Conservation (phyloP, 352 stramenopile species). For the Phytophthora tentaculata region DNA sequence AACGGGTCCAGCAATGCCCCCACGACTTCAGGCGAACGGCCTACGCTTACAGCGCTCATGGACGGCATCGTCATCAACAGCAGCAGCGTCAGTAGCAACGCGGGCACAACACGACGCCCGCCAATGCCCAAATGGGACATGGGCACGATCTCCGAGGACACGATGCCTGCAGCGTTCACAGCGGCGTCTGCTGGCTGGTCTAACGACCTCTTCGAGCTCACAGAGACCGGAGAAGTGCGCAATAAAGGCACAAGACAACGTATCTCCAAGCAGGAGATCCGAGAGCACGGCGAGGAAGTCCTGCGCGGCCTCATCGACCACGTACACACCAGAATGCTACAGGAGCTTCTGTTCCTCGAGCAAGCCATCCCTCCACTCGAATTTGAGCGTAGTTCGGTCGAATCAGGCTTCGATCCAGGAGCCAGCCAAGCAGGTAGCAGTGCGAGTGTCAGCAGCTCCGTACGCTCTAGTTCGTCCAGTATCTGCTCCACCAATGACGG, state of each 20-base stretch:
- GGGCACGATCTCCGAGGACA: constrained; percentile 80
- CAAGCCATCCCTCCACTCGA: constrained; percentile 82
- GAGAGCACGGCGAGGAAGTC: constrained; percentile 73
- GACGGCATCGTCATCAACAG: constrained; percentile 46
- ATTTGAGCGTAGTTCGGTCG: constrained; percentile 55
- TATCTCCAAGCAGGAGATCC: constrained; percentile 81
- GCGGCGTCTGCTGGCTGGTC: constrained; percentile 52
- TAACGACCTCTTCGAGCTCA: constrained; percentile 68
- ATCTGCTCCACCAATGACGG: constrained; percentile 85
- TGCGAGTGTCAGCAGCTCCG: constrained; percentile 38
- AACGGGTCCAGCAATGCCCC: constrained; percentile 4
- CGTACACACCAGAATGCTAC: constrained; percentile 81
- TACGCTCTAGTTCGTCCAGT: constrained; percentile 78
- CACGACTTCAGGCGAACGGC: constrained; percentile 6
- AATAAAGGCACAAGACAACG: constrained; percentile 47
- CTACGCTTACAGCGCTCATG: constrained; percentile 47
- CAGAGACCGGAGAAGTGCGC: constrained; percentile 59
- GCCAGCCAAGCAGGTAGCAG: constrained; percentile 39
- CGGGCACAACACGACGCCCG: constrained; percentile 17
- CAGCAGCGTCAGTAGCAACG: constrained; percentile 23
- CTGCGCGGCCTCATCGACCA: constrained; percentile 71
- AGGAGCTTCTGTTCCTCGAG: constrained; percentile 80
- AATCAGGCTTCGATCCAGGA: constrained; percentile 51
- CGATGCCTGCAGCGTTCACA: constrained; percentile 51
- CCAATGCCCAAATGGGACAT: constrained; percentile 62